Conservation (phyloP, 1,284 basidiomycete genomes). For the Boletus sp. region DNA sequence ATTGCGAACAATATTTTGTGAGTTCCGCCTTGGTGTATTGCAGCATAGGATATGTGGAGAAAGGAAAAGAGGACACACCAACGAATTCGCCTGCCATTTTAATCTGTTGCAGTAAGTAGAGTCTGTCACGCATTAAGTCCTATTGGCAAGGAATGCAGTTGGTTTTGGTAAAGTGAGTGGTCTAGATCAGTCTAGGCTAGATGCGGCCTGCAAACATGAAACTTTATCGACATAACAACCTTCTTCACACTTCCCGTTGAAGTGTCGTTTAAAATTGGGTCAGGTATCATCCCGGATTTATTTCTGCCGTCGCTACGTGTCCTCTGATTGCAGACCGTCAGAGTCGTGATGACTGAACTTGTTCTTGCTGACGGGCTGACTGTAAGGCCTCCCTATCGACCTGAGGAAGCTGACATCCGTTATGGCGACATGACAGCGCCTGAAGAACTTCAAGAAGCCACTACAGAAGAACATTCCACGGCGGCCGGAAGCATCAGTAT, state of each 20-base stretch:
- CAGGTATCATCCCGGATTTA: too few species aligned
- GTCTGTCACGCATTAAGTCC: conserved; percentile 7
- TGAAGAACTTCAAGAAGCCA: neutral
- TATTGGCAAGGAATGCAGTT: neutral
- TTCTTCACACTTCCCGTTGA: too few species aligned
- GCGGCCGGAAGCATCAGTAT: neutral
- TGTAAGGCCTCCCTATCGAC: neutral
- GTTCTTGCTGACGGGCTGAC: too few species aligned
- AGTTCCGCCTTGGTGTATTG: neutral
- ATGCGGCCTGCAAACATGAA: conserved; percentile 1
- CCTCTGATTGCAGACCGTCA: too few species aligned
- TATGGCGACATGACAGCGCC: neutral
- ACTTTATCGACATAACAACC: conserved; percentile 8
- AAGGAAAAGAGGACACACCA: neutral
- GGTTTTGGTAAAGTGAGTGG: too few species aligned
- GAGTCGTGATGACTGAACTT: too few species aligned
- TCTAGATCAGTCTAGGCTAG: neutral
- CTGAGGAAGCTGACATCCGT: neutral
- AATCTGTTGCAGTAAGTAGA: neutral
- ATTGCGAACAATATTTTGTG: neutral
- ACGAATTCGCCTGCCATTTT: neutral
- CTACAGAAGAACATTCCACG: neutral
- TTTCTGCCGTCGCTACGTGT: neutral
- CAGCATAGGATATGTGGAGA: neutral
- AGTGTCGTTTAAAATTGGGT: too few species aligned